Conservation (phyloP, 2,329 filamentous ascomycete species). For the Sclerotinia trifoliorum region DNA sequence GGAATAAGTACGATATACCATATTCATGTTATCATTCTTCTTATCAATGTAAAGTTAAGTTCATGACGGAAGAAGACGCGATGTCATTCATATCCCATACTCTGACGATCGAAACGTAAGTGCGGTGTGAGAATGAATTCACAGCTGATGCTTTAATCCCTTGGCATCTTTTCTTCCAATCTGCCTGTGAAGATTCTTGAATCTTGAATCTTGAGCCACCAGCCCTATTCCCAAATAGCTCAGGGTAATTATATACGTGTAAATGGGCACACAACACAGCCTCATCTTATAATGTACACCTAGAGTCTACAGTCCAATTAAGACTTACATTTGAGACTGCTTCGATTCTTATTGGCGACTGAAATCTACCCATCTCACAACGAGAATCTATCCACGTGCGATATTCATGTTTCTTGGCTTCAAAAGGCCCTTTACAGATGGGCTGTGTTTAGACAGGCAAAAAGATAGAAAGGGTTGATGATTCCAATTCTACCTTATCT, state of each 20-base stretch:
- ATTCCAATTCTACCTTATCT: neutral
- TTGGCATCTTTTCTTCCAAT: neutral
- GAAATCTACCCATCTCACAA: neutral
- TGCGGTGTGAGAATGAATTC: conserved; percentile 7
- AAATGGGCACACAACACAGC: neutral
- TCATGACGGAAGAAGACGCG: neutral
- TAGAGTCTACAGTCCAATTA: neutral
- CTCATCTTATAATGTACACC: neutral
- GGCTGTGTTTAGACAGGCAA: neutral
- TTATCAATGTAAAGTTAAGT: too few relatives aligned
- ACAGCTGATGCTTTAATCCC: neutral
- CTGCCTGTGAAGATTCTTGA: neutral
- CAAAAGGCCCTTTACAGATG: neutral
- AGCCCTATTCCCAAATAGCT: neutral
- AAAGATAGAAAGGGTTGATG: neutral
- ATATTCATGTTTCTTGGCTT: conserved; percentile 5
- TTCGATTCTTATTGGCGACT: neutral
- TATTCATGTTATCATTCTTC: too few relatives aligned
- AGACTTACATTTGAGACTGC: neutral
- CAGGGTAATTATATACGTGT: neutral
- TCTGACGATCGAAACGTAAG: too few relatives aligned
- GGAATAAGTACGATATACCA: too few relatives aligned
- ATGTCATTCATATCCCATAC: neutral
- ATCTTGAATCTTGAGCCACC: neutral
- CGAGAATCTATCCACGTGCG: conserved; percentile 6